Base-by-base conservation (phyloP, 1,284 basidiomycete species). In the Ceratorhiza oryzae-sativae region DNA sequence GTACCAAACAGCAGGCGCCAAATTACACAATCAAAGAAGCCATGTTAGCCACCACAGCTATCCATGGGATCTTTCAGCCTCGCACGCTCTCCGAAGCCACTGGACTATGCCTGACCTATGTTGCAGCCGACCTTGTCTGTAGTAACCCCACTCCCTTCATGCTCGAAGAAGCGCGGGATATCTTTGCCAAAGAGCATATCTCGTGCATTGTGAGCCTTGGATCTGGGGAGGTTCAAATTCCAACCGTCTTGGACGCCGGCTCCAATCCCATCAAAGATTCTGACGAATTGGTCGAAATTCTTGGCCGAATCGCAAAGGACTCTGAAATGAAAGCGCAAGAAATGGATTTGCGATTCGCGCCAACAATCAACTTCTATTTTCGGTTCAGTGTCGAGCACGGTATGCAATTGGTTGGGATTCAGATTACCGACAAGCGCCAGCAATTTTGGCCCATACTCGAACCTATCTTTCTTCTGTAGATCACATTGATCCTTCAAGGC, bases 351-450 rank as follows among this genome's bases (percentile, higher is more conserved):
- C 46, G 62, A 20, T 65, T 51, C 20, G 20, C 10, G 13, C 15
- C 39, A 8, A 51, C 48, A 12, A n/a, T 48, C 3, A 25, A 25
- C 3, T 1, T 65, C 20, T 65, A 65, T 34, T 65, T 65, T 20
- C 48, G 48, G n/a, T 51, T 65, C 48, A 65, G 53, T 25, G 48
- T 53, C 48, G 62, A 36, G 15, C 62, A 65, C 39, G 62, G 62
- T 4, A 15, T 51, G 3, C 62, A 65, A 53, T 15, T 36, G 13
- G 34, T 53, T 39, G 10, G 20, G 10, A 23, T 1, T 23, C 46
- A 10, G 34, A 39, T 18, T 15, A 23, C 3, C 23, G 27, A n/a
- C 32, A 39, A 32, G 9, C 41, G 20, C 36, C 62, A 6, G 48
- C 49, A 23, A n/a, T 51, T 13, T 9, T 18, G 6, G 48, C 36